Evolutionary conservation across 78 protist species (phyloP), one percentile per base, ranked within the genome.

Genomic region (Protostelium mycophagum): DNA sequence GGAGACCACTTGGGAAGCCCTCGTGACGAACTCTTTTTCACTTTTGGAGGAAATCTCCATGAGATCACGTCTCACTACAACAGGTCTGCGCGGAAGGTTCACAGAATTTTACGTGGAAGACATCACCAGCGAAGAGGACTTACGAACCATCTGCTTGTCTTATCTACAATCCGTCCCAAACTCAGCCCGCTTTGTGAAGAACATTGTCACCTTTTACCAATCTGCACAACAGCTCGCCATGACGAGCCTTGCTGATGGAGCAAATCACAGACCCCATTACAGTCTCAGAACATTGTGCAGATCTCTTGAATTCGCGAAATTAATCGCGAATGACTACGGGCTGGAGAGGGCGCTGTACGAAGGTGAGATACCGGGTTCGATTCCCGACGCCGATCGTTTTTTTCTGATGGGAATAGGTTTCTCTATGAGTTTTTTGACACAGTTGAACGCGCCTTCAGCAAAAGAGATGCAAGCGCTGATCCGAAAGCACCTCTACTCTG

Each of bases 21-120:
- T n/a, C n/a, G n/a, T n/a, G n/a, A n/a, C n/a, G n/a, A n/a, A n/a
- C n/a, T n/a, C n/a, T n/a, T n/a, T n/a, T n/a, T n/a, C n/a, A n/a
- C n/a, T n/a, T n/a, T n/a, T n/a, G n/a, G n/a, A n/a, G n/a, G n/a
- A n/a, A n/a, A n/a, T n/a, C n/a, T n/a, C n/a, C n/a, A n/a, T n/a
- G n/a, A n/a, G n/a, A n/a, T n/a, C n/a, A n/a, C n/a, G n/a, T n/a
- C n/a, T n/a, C n/a, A n/a, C n/a, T n/a, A n/a, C n/a, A n/a, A n/a
- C 73, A 51, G 73, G 73, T 25, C 9, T 88, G 35, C n/a, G 96
- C 37, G 85, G 93, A 36, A 87, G 98, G 37, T 97, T 99, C 91
- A 95, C 98, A 1, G 99, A 99, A 90, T 31, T 98, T 86, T 98
- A 94, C 90, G 99, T 98, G 9, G 97, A 93, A 34, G 99, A 98